Percentiles rank a stretch among this genome's conserved stretches.
Evolutionary conservation across 176 grass and related monocot species (phyloP).

Genomic region (Ensete ventricosum): DNA sequence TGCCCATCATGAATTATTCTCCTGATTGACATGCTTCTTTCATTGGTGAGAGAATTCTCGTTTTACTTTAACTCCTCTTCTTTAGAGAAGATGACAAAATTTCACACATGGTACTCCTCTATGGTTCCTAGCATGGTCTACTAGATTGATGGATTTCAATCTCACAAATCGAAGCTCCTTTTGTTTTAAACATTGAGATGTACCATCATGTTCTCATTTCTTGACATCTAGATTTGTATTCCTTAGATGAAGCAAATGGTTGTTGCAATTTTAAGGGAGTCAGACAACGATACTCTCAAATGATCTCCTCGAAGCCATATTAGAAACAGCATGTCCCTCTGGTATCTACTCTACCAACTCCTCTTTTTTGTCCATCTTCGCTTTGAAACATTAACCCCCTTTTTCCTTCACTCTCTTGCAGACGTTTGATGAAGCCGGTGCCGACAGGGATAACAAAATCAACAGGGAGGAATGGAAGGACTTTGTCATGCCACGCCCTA

Average conservation of each 20-base stretch:
- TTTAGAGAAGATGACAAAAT: too few species aligned
- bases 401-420: conserved; percentile 6
- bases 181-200: not conserved
- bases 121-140: too few species aligned
- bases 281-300: conserved; percentile 36
- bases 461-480: conserved; percentile 49
- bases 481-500: conserved; percentile 42
- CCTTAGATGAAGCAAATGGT: conserved; percentile 65
- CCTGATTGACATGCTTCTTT: too few species aligned
- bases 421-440: conserved; percentile 56
- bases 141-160: too few species aligned
- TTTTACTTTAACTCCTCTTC: too few species aligned
- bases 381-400: conserved; percentile 11
- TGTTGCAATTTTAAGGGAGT: conserved; percentile 47
- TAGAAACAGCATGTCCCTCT: conserved; percentile 39
- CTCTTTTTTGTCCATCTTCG: not conserved
- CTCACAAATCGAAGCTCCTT: not conserved
- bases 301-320: conserved; percentile 42
- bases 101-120: too few species aligned
- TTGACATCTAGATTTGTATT: not conserved
- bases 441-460: conserved; percentile 43
- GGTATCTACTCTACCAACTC: not conserved
- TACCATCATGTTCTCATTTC: not conserved
- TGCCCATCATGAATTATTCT: too few species aligned
- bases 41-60: too few species aligned